Evolutionary conservation across 371 early-diverging fungal genomes (phyloP), one percentile per base, ranked within the genome.

Genomic region (Mortierella sp.): DNA sequence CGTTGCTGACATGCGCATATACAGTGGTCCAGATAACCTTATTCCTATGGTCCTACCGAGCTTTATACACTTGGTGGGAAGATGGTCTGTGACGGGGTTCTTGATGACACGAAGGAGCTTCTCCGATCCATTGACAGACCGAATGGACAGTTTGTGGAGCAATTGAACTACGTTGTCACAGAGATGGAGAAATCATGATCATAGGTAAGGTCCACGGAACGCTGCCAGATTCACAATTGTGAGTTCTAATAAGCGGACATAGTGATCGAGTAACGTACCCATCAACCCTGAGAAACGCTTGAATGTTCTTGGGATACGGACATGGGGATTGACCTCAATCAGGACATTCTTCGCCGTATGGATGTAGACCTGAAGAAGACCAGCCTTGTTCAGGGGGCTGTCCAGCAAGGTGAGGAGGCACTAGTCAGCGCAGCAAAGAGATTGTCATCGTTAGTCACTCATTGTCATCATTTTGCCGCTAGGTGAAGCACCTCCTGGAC

Each of bases 361-460:
- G 49, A 99, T 94, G 78, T 93, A 98, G 43, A 99, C 94, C 83
- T 96, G 97, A 51, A 99, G 83, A 27, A 90, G 79, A 60, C 98
- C 98, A 4, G 99, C 94, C 82, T 99, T 98, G 88, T 98, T 98
- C 69, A 99, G 83, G 39, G 99, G 99, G 71, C 93, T 93, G 86
- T 99, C 99, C 28, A 99, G 85, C 25, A 99, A 86, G 1, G 97
- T 94, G 71, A 99, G 83, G 50, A 99, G 87, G 73, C 98, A 98
- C 91, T 97, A 69, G 14, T n/a, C 8, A n/a, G n/a, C n/a, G n/a
- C 10, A 34, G 34, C 10, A 3, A n/a, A 49, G 8, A 49, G 5
- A 7, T 22, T 21, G 25, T 13, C 25, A 22, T 19, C 5, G 47
- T 47, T 19, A 43, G 44, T 43, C 44, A 43, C 16, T 5, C 44